Evolutionary conservation across 176 grass and related monocot genomes (phyloP).

Genomic region (Paspalum vaginatum): DNA sequence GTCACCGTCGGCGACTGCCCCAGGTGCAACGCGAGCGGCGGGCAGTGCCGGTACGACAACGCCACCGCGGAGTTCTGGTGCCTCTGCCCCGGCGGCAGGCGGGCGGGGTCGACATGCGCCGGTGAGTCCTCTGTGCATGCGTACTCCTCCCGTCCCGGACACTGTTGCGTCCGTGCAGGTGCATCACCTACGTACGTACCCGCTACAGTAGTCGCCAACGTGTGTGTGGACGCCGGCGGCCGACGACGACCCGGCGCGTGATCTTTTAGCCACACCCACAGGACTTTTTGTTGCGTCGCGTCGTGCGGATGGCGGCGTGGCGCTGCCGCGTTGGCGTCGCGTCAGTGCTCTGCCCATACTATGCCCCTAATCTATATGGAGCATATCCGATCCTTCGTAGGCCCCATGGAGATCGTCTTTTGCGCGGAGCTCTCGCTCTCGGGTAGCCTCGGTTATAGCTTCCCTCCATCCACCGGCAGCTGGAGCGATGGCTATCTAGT

Average conservation of each 20-base stretch:
- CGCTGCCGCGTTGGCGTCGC: not conserved
- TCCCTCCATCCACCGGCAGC: too few species aligned
- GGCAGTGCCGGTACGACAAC: slow-evolving; percentile 51
- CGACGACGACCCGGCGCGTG: not conserved
- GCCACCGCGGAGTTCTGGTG: slow-evolving; percentile 32
- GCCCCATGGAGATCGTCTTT: not conserved
- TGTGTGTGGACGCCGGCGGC: slow-evolving; percentile 10
- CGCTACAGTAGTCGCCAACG: not conserved
- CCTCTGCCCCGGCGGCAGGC: slow-evolving; percentile 48
- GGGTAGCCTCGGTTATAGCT: too few species aligned
- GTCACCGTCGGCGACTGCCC: not conserved
- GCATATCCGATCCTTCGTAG: not conserved
- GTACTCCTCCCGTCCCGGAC: not conserved
- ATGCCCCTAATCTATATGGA: not conserved
- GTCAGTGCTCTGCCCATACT: not conserved
- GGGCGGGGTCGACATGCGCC: not conserved
- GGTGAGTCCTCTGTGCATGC: slow-evolving; percentile 26
- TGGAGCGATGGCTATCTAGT: too few species aligned
- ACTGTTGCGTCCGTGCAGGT: not conserved
- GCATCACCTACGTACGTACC: too few species aligned
- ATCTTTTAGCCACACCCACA: not conserved
- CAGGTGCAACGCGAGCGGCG: slow-evolving; percentile 27
- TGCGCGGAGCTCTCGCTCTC: too few species aligned
- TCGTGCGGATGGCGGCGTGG: not conserved
- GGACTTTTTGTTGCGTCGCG: not conserved